Evolutionary conservation across 106 monocot species (phyloP).

Genomic region (Dendrobium chrysotoxum): DNA sequence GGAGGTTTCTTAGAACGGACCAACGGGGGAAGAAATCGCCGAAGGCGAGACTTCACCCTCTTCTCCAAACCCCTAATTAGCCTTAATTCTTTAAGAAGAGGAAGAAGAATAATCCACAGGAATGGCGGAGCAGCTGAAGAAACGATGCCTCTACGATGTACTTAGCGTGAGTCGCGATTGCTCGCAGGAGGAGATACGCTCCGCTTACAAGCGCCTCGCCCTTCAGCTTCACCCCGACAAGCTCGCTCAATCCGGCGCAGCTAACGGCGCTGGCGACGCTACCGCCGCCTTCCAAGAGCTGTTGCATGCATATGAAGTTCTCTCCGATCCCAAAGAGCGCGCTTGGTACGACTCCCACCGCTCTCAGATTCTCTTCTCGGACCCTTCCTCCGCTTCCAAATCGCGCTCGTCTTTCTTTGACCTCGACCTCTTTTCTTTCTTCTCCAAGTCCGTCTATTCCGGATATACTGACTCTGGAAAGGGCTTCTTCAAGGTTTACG

Average conservation of each 20-base stretch:
- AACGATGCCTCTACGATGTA: constrained; percentile 94
- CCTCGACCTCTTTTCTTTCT: constrained; percentile 64
- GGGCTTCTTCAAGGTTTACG: constrained; percentile 95
- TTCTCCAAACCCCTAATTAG: no score
- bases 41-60: no score
- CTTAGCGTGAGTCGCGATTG: constrained; percentile 60
- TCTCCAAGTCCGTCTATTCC: constrained; percentile 71
- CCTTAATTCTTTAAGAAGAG: no score
- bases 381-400: constrained; percentile 18
- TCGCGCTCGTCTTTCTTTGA: constrained; percentile 29
- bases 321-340: constrained; percentile 85
- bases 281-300: constrained; percentile 94
- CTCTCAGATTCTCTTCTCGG: constrained; percentile 92
- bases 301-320: constrained; percentile 88
- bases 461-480: constrained; percentile 63
- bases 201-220: constrained; percentile 77
- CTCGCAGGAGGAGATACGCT: constrained; percentile 64
- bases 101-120: not conserved
- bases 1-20: no score
- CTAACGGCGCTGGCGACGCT: constrained; percentile 20
- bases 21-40: no score
- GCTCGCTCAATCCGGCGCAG: constrained; percentile 27
- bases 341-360: constrained; percentile 91
- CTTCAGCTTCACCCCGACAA: constrained; percentile 99
- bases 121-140: constrained; percentile 23